Base-by-base conservation (phyloP, 2,329 filamentous ascomycete species). In the Neobulgaria alba region DNA sequence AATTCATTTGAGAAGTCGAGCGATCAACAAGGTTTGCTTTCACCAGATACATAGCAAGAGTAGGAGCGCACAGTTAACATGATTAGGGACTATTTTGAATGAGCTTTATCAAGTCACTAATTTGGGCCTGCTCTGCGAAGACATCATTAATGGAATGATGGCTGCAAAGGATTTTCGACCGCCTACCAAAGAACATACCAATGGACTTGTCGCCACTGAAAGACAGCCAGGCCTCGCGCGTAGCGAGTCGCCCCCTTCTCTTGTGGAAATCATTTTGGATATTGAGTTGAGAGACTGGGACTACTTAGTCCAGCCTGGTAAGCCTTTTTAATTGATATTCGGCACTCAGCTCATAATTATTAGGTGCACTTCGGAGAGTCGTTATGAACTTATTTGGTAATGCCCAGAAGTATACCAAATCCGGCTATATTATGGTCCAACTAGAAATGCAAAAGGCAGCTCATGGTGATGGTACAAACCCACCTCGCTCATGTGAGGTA, bases 371-470 rank as follows among this genome's bases (percentile, higher is more conserved):
- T 10, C 49, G 49, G 16, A 37, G 54, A 32, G 48, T 79, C 29
- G 67, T 79, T 26, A 77, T 77, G 72, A 79, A 79, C 37, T 52
- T 77, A 1, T 70, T 77, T 31, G 73, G 73, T 3, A 80, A 80
- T 49, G 67, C 75, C 0, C 63, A 79, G 49, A 79, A 79, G 52
- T 79, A 77, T 40, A 79, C 73, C 0, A 60, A 67, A 1, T 53
- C 60, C 0, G 75, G 75, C 1, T 67, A 62, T 36, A 67, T 79
- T 3, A 61, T 65, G 5, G 61, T 74, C 3, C 59, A 56, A 9
- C 49, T 56, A 14, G n/a, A 42, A 14, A 38, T 51, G 12, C 33
- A 35, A 19, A 23, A 48, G 54, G 50, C 4, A 14, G 23, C 16
- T 10, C 18, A 42, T 14, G 29, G 39, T 34, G 17, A 4, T 19